Percentiles rank a stretch among this genome's conserved stretches.
Conservation (phyloP, 2,329 filamentous ascomycete genomes). For the Nakataea oryzae region DNA sequence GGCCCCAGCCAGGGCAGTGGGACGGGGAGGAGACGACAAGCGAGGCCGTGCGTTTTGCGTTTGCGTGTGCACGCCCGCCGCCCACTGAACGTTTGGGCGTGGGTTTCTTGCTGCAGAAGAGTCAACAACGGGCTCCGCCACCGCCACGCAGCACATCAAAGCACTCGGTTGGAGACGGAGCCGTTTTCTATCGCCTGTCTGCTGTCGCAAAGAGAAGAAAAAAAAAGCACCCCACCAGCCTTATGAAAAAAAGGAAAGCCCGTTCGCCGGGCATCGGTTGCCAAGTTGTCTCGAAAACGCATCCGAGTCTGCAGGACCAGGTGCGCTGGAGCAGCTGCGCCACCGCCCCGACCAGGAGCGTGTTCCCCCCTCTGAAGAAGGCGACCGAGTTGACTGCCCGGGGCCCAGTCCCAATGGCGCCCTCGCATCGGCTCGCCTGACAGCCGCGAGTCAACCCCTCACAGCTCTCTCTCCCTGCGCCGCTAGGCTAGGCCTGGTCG, state of each 20-base stretch:
- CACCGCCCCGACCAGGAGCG: neutral
- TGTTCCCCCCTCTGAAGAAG: neutral
- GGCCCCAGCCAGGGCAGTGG: too few species aligned
- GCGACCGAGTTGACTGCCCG: too few species aligned
- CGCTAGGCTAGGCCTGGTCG: too few species aligned
- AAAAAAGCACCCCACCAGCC: neutral
- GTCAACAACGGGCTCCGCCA: neutral
- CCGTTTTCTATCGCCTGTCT: too few species aligned
- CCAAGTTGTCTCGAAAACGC: neutral
- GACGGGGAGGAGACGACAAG: too few species aligned
- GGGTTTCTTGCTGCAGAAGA: too few species aligned
- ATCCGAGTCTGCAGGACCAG: neutral
- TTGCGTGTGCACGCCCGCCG: neutral
- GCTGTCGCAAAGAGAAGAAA: neutral
- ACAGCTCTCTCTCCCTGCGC: too few species aligned
- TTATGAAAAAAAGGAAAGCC: neutral
- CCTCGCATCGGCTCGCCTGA: neutral
- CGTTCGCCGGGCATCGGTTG: neutral
- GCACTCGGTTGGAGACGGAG: too few species aligned
- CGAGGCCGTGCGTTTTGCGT: neutral
- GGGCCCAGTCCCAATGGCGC: too few species aligned
- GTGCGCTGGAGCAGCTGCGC: neutral
- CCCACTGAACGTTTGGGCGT: too few species aligned
- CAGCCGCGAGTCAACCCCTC: neutral
- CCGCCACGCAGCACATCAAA: neutral